Conservation (phyloP, 2,329 filamentous ascomycete genomes). For the Scolecobasidium constrictum region DNA sequence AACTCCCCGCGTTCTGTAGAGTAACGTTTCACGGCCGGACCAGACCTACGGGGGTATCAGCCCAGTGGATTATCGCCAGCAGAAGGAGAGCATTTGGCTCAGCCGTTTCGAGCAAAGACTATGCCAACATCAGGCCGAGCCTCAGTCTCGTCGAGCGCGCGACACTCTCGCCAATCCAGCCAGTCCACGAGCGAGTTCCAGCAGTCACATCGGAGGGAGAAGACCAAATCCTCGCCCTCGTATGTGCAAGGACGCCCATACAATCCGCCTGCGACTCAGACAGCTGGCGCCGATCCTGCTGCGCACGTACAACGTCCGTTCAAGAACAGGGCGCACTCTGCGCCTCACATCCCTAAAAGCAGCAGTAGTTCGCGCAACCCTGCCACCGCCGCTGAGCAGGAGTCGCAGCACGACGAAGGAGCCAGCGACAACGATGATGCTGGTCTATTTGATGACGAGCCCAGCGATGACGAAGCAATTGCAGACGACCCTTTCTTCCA, state of each 20-base stretch:
- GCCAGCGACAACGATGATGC: slow-evolving; percentile 4
- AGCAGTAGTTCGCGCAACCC: slow-evolving; percentile 11
- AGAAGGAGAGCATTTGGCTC: no score
- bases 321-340: slow-evolving; percentile 26
- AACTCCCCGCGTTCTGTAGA: neutral
- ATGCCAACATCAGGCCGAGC: slow-evolving; percentile 9
- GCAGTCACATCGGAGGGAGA: slow-evolving; percentile 13
- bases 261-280: slow-evolving; percentile 8
- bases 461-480: slow-evolving; percentile 20
- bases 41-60: neutral
- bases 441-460: slow-evolving; percentile 2
- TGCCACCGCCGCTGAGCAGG: slow-evolving; percentile 44
- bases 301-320: slow-evolving; percentile 16
- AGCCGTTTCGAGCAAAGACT: neutral
- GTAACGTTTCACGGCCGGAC: neutral
- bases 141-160: slow-evolving; percentile 5
- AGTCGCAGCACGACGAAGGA: slow-evolving; percentile 11
- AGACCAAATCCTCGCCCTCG: slow-evolving; percentile 18
- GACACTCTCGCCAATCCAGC: neutral
- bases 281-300: slow-evolving; percentile 11
- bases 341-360: slow-evolving; percentile 22
- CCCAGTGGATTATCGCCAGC: no score
- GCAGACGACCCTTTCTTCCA: slow-evolving; percentile 30
- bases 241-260: slow-evolving; percentile 13
- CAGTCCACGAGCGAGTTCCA: slow-evolving; percentile 1